A percentile compares a stretch with the other conserved stretches of the same genome.
phyloP scores from a whole-genome alignment of 495 filamentous ascomycete genomes.

The Penicillium ucsense region DNA sequence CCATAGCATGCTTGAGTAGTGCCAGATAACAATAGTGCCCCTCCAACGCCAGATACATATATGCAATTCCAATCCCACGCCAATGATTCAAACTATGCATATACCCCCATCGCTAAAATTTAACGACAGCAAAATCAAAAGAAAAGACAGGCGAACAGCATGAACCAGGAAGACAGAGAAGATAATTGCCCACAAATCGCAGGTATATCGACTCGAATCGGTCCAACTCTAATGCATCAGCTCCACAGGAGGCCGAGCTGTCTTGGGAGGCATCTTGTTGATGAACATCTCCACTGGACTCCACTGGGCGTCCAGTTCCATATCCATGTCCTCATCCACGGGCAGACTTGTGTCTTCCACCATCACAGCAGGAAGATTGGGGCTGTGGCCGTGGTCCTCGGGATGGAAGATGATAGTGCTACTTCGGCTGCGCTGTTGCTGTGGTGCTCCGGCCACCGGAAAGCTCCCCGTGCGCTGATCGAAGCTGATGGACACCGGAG shows the following conservation, averaged over 20 bases:
- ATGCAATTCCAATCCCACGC: not conserved
- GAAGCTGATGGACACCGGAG: constrained; percentile 27
- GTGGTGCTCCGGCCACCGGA: constrained; percentile 22
- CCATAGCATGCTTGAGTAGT: not conserved
- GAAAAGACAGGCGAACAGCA: not conserved
- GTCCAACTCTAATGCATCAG: constrained; percentile 51
- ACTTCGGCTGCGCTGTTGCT: constrained; percentile 46
- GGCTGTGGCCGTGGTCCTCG: constrained; percentile 61
- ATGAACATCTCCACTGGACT: constrained; percentile 35
- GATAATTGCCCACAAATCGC: too few species aligned
- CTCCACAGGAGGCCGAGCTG: constrained; percentile 78
- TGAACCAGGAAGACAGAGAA: not conserved
- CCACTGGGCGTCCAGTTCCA: constrained; percentile 27
- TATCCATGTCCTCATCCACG: constrained; percentile 28
- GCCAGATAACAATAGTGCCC: not conserved
- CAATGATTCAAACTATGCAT: constrained; percentile 6
- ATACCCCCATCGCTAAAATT: constrained; percentile 10
- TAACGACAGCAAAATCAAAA: constrained; percentile 3
- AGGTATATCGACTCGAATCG: too few species aligned
- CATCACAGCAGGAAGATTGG: constrained; percentile 75
- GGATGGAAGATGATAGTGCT: constrained; percentile 70
- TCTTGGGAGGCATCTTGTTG: constrained; percentile 60
- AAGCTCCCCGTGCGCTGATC: constrained; percentile 33
- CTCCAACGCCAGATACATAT: constrained; percentile 3
- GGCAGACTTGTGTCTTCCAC: constrained; percentile 78